Evolutionary conservation across 805 yeast genomes (phyloP).

Genomic region (Maudiozyma serrabonitensis): DNA sequence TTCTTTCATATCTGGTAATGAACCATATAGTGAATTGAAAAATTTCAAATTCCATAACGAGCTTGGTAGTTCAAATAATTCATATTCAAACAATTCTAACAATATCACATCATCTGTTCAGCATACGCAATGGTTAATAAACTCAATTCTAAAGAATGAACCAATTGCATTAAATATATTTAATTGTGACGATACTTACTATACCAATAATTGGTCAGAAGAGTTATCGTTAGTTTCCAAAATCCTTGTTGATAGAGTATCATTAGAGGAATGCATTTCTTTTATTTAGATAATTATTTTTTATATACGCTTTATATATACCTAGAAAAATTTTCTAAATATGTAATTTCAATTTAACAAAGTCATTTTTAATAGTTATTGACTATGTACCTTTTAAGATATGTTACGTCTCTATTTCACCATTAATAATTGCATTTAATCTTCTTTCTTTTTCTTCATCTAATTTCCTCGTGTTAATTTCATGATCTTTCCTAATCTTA

Average conservation of each 20-base stretch:
- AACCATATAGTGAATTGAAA: slow-evolving; percentile 12
- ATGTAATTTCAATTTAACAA: neutral
- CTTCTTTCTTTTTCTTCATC: slow-evolving; percentile 30
- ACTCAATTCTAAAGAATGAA: slow-evolving; percentile 11
- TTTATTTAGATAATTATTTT: neutral
- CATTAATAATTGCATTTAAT: slow-evolving; percentile 29
- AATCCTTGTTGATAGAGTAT: slow-evolving; percentile 6
- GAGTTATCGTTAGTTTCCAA: slow-evolving; percentile 7
- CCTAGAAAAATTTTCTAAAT: neutral
- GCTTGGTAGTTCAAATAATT: neutral
- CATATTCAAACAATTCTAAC: slow-evolving; percentile 1
- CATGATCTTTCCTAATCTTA: slow-evolving; percentile 25
- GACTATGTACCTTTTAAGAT: no score
- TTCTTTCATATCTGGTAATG: slow-evolving; percentile 11
- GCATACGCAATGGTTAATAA: slow-evolving; percentile 15
- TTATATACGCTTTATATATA: neutral
- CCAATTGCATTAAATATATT: slow-evolving; percentile 13
- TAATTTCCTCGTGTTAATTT: slow-evolving; percentile 27
- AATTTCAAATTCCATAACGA: slow-evolving; percentile 3
- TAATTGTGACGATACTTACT: neutral
- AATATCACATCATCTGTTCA: slow-evolving; percentile 8
- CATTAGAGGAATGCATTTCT: slow-evolving; percentile 2
- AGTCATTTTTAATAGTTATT: neutral
- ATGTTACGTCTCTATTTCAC: slow-evolving; percentile 12
- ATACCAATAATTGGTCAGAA: slow-evolving; percentile 3